Evolutionary conservation across 2,329 filamentous ascomycete genomes (phyloP), one percentile per base, ranked within the genome.

Genomic region (Periconia macrospinosa): DNA sequence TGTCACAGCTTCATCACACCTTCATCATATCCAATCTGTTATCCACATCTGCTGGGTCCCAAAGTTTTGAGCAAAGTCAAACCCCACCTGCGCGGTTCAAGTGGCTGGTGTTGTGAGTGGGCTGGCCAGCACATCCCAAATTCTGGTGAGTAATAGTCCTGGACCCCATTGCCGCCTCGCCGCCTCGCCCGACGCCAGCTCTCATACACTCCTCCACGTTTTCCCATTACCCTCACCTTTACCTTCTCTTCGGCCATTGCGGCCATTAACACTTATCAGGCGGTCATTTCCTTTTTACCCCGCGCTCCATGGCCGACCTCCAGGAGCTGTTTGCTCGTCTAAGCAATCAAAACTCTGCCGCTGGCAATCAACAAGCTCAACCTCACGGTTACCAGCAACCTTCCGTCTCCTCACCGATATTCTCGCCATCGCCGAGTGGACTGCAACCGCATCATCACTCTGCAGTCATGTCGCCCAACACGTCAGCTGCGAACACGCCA

Each of bases 381-480:
- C 59, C 63, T 50, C 57, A 59, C 35, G 58, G 60, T 46, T 83
- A 85, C 61, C 81, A 81, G 53, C 79, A 80, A 55, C 82, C 84
- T 35, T 79, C 80, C 17, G 82, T 85, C 30, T 82, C 83, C 14
- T 85, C 84, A 41, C 80, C 83, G 35, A 68, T 85, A 50, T 81
- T 81, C 63, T 85, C 83, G 42, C 83, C 84, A 47, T 79, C 80
- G 10, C 76, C 76, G 17, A 70, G 75, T 55, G 81, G 79, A 53
- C 80, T 80, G 20, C 81, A 83, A 45, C 82, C 83, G 52, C 80
- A 81, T 53, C 81, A 85, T 67, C 73, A 76, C 41, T 84, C 83
- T 53, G 81, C 81, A 57, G 76, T 86, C 62, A 78, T 86, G 68
- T 86, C 83, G 66, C 83, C 84, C 10, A 82, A 79, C 56, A 69